These are phyloP conservation scores for Scedosporium apiospermum DNA, from an alignment of 2,329 filamentous ascomycete species.

Conservation along the genomic window DNA sequence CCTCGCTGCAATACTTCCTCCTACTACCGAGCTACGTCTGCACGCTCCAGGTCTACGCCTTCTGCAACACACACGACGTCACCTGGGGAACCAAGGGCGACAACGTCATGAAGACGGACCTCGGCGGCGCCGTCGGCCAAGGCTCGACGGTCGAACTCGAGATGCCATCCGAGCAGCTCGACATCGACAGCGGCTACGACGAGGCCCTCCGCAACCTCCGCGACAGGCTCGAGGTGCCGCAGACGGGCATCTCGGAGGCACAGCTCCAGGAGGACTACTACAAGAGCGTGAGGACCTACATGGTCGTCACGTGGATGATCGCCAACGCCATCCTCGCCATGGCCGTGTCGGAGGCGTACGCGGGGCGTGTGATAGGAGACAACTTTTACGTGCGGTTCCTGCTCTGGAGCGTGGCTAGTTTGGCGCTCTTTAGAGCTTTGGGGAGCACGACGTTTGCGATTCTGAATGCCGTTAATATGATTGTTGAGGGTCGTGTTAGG, in stretches of 20 bases:
- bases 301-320: constrained; percentile 92
- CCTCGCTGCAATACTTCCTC: constrained; percentile 81
- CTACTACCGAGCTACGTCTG: constrained; percentile 92
- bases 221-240: constrained; percentile 76
- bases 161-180: constrained; percentile 95
- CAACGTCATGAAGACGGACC: constrained; percentile 86
- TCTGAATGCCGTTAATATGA: constrained; percentile 72
- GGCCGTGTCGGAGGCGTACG: constrained; percentile 82
- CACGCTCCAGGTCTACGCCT: constrained; percentile 94
- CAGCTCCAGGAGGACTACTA: constrained; percentile 99
- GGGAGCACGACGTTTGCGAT: constrained; percentile 74
- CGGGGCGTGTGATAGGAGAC: constrained; percentile 56
- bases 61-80: constrained; percentile 98
- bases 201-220: constrained; percentile 93
- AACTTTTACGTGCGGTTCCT: constrained; percentile 93
- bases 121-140: constrained; percentile 73
- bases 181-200: constrained; percentile 96
- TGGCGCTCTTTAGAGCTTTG: constrained; percentile 82
- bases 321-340: constrained; percentile 89
- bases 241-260: constrained; percentile 51
- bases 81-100: constrained; percentile 99
- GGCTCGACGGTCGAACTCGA: constrained; percentile 80
- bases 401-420: constrained; percentile 77
- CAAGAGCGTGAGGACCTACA: constrained; percentile 92
- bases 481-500: constrained; percentile 75